These are phyloP conservation scores for Chimonanthus salicifolius DNA, from an alignment of 164 flowering plant species.

Conservation along the genomic window DNA sequence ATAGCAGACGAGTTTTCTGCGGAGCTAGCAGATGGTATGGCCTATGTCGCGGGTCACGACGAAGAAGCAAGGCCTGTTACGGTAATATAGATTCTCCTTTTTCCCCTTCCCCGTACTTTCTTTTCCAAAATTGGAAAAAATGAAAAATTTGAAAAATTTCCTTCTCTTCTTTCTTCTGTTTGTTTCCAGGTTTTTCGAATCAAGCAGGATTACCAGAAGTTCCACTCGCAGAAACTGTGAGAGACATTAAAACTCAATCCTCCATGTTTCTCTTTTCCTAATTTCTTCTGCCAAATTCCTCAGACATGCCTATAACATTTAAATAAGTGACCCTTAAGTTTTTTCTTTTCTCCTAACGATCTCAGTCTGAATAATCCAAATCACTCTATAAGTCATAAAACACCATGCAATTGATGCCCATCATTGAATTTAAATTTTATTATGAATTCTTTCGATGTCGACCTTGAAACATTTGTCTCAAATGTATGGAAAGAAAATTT, in stretches of 20 bases:
- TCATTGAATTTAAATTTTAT: too few species aligned
- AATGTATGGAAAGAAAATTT: too few species aligned
- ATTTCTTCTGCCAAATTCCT: neutral
- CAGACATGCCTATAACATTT: too few species aligned
- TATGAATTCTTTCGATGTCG: too few species aligned
- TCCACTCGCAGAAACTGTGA: slow-evolving; percentile 87
- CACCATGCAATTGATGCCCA: too few species aligned
- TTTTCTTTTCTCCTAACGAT: too few species aligned
- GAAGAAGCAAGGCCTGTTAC: slow-evolving; percentile 78
- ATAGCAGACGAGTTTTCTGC: slow-evolving; percentile 95
- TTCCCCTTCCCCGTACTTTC: neutral
- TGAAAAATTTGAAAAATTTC: too few species aligned
- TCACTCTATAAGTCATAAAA: too few species aligned
- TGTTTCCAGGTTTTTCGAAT: slow-evolving; percentile 73
- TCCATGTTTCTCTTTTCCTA: neutral
- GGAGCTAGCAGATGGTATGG: slow-evolving; percentile 90
- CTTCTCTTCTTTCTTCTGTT: neutral
- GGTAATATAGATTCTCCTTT: slow-evolving; percentile 35
- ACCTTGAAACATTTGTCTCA: too few species aligned
- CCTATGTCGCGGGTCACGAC: slow-evolving; percentile 87
- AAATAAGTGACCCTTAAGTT: too few species aligned
- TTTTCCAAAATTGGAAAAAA: neutral
- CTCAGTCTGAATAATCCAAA: too few species aligned
- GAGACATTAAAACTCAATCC: slow-evolving; percentile 9
- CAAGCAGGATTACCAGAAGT: slow-evolving; percentile 94